A percentile compares a stretch with the other conserved stretches of the same genome.
These are phyloP conservation scores for Rubia yunnanensis DNA, from an alignment of 257 asterid genomes.

Conservation along the genomic window DNA sequence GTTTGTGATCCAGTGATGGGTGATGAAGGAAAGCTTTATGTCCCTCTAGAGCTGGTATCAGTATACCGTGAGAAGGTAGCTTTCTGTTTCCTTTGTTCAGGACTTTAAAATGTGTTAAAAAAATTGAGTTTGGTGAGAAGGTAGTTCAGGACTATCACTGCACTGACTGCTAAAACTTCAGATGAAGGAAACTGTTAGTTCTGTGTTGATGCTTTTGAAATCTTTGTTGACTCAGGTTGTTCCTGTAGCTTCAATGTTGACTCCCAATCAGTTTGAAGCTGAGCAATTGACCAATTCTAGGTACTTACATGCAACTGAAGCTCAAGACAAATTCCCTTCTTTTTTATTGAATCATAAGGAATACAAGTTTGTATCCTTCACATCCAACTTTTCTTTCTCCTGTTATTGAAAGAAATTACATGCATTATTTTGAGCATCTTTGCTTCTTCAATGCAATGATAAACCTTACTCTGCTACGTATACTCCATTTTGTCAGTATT, in stretches of 20 bases:
- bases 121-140: neutral
- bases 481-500: conserved; percentile 41
- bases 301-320: conserved; percentile 31
- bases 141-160: neutral
- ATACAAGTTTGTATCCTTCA: neutral
- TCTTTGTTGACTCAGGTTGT: conserved; percentile 53
- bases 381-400: conserved; percentile 4
- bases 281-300: conserved; percentile 72
- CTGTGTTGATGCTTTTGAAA: conserved; percentile 17
- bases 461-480: conserved; percentile 7
- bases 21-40: conserved; percentile 96
- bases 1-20: conserved; percentile 99
- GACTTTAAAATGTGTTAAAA: neutral
- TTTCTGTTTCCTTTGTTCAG: neutral
- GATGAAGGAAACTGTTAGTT: conserved; percentile 2
- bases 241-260: conserved; percentile 94
- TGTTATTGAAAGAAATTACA: neutral
- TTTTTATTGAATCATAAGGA: conserved; percentile 1
- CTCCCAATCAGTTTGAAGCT: conserved; percentile 98
- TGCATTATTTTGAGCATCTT: neutral
- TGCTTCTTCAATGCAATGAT: neutral
- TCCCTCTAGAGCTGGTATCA: conserved; percentile 82
- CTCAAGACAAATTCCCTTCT: conserved; percentile 3
- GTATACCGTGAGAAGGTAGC: conserved; percentile 92
- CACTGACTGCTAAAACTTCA: neutral